Evolutionary conservation across 495 filamentous ascomycete genomes (phyloP).

Genomic region (Aspergillus diversus): DNA sequence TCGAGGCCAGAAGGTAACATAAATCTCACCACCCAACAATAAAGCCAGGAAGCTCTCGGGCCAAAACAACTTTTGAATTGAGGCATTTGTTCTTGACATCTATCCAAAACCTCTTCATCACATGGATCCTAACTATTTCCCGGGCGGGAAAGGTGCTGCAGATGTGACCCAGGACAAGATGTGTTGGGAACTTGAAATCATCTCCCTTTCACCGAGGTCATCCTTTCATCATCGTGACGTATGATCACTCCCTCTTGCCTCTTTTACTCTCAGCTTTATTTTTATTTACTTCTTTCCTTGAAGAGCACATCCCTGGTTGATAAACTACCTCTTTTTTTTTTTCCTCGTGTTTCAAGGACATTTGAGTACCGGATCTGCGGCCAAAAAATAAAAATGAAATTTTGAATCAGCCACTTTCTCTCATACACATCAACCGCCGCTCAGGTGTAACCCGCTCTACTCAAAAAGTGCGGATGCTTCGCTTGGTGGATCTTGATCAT

Average conservation of each 20-base stretch:
- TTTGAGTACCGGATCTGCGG: too few relatives aligned
- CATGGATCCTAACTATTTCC: constrained; percentile 19
- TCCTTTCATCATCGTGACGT: not conserved
- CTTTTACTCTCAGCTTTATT: not conserved
- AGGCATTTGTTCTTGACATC: not conserved
- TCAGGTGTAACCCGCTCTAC: constrained; percentile 14
- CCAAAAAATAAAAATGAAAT: not conserved
- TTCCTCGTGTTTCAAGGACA: too few relatives aligned
- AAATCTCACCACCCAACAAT: too few relatives aligned
- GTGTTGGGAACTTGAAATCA: too few relatives aligned
- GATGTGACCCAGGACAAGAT: not conserved
- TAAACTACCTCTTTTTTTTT: not conserved
- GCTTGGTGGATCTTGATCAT: constrained; percentile 32
- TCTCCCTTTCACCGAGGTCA: too few relatives aligned
- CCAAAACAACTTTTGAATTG: not conserved
- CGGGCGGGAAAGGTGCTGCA: constrained; percentile 19
- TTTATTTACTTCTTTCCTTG: not conserved
- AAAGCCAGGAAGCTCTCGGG: too few relatives aligned
- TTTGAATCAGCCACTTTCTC: not conserved
- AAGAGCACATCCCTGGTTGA: not conserved
- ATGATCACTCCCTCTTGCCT: not conserved
- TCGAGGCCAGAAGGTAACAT: too few relatives aligned
- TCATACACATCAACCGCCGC: constrained; percentile 10
- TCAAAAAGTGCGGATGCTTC: constrained; percentile 16
- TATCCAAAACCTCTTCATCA: constrained; percentile 8